phyloP scores from a whole-genome alignment of 176 grass and related monocot genomes.

The Tillandsia leiboldiana region DNA sequence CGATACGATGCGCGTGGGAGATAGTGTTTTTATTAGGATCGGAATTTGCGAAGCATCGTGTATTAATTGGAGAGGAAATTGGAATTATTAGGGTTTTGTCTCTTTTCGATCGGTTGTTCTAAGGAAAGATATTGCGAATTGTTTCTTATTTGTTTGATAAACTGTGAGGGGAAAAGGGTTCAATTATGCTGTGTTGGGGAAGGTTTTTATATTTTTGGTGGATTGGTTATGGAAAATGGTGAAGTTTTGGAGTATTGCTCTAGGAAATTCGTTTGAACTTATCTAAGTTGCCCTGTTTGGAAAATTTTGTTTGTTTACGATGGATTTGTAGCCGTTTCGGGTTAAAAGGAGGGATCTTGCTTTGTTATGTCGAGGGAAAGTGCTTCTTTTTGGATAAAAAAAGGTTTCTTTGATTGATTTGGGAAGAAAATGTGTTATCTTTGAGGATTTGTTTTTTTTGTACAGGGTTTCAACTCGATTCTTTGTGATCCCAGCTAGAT shows the following conservation, averaged over 20 bases:
- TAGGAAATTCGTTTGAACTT: not conserved
- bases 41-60: not conserved
- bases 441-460: not conserved
- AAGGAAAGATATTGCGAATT: too few relatives aligned
- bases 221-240: not conserved
- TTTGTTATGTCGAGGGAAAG: not conserved
- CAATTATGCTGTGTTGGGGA: not conserved
- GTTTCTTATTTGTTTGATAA: too few relatives aligned
- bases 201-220: not conserved
- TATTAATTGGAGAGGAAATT: too few relatives aligned
- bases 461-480: not conserved
- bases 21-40: not conserved
- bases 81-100: too few relatives aligned
- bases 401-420: slow-evolving; percentile 19
- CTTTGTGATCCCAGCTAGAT: slow-evolving; percentile 4
- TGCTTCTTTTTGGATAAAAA: slow-evolving; percentile 1
- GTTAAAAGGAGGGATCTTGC: slow-evolving; percentile 2
- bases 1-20: not conserved
- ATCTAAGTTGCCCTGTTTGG: not conserved
- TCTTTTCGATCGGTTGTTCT: too few relatives aligned
- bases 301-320: slow-evolving; percentile 20
- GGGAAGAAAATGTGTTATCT: slow-evolving; percentile 3
- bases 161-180: not conserved
- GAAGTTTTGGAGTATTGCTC: slow-evolving; percentile 7
- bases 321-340: slow-evolving; percentile 13